phyloP scores from a whole-genome alignment of 1,284 basidiomycete genomes.

The Fomitopsis palustris region DNA sequence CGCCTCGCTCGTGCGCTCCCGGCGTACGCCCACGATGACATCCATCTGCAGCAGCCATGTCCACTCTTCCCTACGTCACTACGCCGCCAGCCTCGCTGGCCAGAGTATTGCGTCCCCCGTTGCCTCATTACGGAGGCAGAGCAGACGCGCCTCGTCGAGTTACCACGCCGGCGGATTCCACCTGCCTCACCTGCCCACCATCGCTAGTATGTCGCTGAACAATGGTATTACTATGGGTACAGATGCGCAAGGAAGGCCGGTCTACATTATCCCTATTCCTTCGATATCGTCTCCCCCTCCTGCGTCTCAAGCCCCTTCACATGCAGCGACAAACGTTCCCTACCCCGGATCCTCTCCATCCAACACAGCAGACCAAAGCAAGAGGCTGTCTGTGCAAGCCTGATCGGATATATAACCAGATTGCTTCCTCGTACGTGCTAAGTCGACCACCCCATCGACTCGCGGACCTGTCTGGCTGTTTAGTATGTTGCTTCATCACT shows the following conservation, averaged over 20 bases:
- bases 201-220: not conserved
- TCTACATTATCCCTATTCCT: not conserved
- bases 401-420: not conserved
- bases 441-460: no score
- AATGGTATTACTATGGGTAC: not conserved
- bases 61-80: not conserved
- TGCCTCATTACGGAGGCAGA: not conserved
- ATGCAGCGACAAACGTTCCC: conserved; percentile 10
- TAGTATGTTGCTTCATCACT: not conserved
- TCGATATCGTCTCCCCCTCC: not conserved
- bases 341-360: not conserved
- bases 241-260: not conserved
- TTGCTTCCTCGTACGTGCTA: not conserved
- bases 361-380: not conserved
- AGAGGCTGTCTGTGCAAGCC: not conserved
- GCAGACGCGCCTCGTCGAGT: not conserved
- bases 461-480: not conserved
- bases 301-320: conserved; percentile 12
- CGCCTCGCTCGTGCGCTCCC: not conserved
- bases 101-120: conserved; percentile 15
- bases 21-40: conserved; percentile 5
- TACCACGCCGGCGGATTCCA: not conserved
- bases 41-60: not conserved
- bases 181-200: not conserved
- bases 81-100: not conserved